A percentile compares a stretch with the other conserved stretches of the same genome.
These are phyloP conservation scores for Leccinum subrobustum DNA, from an alignment of 1,284 basidiomycete genomes.

Conservation along the genomic window DNA sequence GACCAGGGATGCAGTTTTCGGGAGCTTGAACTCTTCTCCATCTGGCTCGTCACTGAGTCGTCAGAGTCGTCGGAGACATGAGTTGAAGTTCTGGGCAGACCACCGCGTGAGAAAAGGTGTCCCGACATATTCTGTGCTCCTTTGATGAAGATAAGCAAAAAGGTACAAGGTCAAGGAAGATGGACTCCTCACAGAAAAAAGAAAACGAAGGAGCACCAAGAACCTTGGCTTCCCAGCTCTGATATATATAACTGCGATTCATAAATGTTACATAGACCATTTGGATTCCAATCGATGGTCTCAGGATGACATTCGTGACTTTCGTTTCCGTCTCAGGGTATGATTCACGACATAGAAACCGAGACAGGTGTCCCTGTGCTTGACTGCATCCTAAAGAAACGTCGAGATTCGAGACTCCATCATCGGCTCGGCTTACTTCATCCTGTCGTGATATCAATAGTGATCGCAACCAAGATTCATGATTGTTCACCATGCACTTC, in stretches of 20 bases:
- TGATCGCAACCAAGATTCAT: too few relatives aligned
- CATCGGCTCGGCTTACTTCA: too few relatives aligned
- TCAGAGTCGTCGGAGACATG: background rate
- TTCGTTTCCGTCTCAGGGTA: too few relatives aligned
- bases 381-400: too few relatives aligned
- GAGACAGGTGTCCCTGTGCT: too few relatives aligned
- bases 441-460: too few relatives aligned
- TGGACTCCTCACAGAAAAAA: background rate
- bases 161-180: background rate
- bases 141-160: background rate
- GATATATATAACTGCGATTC: background rate
- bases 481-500: too few relatives aligned
- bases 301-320: too few relatives aligned
- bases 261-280: background rate
- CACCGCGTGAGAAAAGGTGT: background rate
- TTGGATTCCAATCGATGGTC: background rate
- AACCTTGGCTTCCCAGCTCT: background rate
- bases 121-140: background rate
- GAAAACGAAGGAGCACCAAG: background rate
- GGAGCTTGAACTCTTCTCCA: slow-evolving; percentile 47
- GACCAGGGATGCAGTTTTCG: slow-evolving; percentile 41
- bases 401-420: too few relatives aligned
- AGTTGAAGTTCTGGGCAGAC: background rate
- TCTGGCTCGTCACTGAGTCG: background rate
- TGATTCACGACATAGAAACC: too few relatives aligned